A percentile compares a stretch with the other conserved stretches of the same genome.
These are phyloP conservation scores for Microbotryum lychnidis-dioicae DNA, from an alignment of 1,284 basidiomycete species.

Conservation along the genomic window DNA sequence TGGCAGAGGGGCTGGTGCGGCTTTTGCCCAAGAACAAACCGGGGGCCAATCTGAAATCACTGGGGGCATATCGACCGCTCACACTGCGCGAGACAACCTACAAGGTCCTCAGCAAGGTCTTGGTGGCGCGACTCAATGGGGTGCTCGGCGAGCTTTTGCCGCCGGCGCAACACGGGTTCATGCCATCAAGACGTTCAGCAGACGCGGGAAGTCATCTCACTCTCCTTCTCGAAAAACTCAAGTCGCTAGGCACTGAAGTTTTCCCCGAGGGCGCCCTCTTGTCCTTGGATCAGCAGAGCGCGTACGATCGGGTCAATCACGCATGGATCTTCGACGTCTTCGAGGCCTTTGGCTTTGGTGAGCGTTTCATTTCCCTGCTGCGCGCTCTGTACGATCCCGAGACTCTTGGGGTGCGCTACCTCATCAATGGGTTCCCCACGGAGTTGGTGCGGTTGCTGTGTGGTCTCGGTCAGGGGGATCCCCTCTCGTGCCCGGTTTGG, in stretches of 20 bases:
- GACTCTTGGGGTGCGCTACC: neutral
- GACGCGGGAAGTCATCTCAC: constrained; percentile 2
- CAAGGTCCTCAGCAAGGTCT: neutral
- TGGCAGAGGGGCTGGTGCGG: no score
- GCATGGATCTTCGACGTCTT: constrained; percentile 1
- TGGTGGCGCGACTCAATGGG: neutral
- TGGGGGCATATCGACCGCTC: neutral
- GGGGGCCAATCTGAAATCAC: no score
- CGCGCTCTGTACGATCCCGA: neutral
- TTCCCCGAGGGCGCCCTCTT: neutral
- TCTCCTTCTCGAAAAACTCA: neutral
- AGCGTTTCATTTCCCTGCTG: neutral
- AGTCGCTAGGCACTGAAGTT: no score
- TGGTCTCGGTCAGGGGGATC: constrained; percentile 5
- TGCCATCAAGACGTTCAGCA: neutral
- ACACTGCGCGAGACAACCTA: constrained; percentile 4
- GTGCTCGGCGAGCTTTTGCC: neutral
- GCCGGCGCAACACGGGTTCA: neutral
- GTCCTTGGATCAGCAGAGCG: neutral
- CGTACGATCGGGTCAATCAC: constrained; percentile 6
- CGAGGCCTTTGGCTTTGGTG: neutral
- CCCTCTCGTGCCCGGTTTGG: constrained; percentile 3
- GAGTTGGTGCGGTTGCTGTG: neutral
- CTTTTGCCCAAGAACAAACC: no score
- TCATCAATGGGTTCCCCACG: constrained; percentile 4